Base-by-base conservation (phyloP, 2,329 filamentous ascomycete genomes). In the Rhexocercosporidium sp. region DNA sequence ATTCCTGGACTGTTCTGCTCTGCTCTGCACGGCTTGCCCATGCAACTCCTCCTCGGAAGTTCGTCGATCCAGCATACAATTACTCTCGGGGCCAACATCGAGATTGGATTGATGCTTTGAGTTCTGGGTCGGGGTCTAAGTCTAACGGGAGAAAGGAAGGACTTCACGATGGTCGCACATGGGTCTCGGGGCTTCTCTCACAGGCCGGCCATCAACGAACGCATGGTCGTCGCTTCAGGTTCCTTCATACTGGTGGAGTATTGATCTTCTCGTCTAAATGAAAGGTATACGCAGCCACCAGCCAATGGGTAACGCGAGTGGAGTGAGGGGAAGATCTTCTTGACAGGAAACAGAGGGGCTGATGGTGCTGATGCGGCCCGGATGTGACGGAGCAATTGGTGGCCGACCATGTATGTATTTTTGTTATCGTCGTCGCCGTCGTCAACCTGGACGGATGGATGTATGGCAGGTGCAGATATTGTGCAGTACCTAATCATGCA, bases 121-220 rank as follows among this genome's bases (percentile, higher is more conserved):
- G 18, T 25, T 20, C 20, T 47, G n/a, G 22, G 44, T 22, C 44
- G 6, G 34, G 11, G 20, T 39, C 29, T 16, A n/a, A 39, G 29
- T 31, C 9, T 31, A 9, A 31, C n/a, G 31, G 20, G n/a, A 22
- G 39, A 29, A 20, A n/a, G 25, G 27, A 39, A 9, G 18, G 22
- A 51, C n/a, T 60, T 46, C 31, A 57, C n/a, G 64, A 61, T 56
- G 27, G 64, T 56, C 37, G 27, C 59, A 57, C 64, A 51, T 39
- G 51, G 34, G 57, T 37, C 29, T 44, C 47, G 25, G 39, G 9
- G 25, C 56, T 61, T 61, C 44, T 61, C 44, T 61, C n/a, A 54
- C 37, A 53, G 29, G 44, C n/a, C 14, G 18, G 16, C n/a, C 16
- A 18, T 14, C 41, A 12, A 18, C 3, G 5, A 14, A 18, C 41